Evolutionary conservation across 805 yeast species (phyloP).

Genomic region (Lipomyces kockii): DNA sequence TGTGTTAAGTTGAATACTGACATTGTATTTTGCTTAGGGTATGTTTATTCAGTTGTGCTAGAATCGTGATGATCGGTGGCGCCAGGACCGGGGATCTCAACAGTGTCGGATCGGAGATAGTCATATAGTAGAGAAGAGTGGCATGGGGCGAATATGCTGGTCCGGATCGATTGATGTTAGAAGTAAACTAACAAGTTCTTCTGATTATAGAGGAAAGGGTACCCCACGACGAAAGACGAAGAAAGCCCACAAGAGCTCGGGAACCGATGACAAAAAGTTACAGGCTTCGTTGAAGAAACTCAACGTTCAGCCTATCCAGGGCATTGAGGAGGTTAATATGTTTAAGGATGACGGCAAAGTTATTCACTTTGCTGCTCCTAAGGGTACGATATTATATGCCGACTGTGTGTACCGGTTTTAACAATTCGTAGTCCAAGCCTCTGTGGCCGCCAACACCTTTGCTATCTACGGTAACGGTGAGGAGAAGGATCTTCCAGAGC

Average conservation of each 20-base stretch:
- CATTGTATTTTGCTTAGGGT: not conserved
- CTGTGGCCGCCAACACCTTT: constrained; percentile 86
- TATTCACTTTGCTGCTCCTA: constrained; percentile 93
- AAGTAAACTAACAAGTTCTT: not conserved
- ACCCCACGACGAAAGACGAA: constrained; percentile 89
- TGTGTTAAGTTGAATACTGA: not conserved
- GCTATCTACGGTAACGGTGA: constrained; percentile 95
- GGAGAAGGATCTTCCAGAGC: constrained; percentile 88
- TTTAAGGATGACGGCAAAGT: constrained; percentile 96
- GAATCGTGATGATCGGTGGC: not conserved
- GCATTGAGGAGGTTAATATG: constrained; percentile 96
- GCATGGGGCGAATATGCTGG: not conserved
- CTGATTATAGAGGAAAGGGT: constrained; percentile 53
- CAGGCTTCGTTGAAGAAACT: constrained; percentile 87
- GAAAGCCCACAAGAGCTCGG: constrained; percentile 64
- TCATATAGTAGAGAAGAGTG: not conserved
- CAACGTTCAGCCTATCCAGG: constrained; percentile 84
- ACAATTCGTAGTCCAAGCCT: constrained; percentile 72
- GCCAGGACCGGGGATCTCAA: not conserved
- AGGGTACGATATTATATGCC: constrained; percentile 43
- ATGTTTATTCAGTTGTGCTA: not conserved
- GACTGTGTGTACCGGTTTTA: not conserved
- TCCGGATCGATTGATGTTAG: not conserved
- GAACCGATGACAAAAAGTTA: constrained; percentile 86
- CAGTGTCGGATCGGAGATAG: not conserved